These are phyloP conservation scores for Lipomyces kockii DNA, from an alignment of 805 yeast genomes.

Conservation along the genomic window DNA sequence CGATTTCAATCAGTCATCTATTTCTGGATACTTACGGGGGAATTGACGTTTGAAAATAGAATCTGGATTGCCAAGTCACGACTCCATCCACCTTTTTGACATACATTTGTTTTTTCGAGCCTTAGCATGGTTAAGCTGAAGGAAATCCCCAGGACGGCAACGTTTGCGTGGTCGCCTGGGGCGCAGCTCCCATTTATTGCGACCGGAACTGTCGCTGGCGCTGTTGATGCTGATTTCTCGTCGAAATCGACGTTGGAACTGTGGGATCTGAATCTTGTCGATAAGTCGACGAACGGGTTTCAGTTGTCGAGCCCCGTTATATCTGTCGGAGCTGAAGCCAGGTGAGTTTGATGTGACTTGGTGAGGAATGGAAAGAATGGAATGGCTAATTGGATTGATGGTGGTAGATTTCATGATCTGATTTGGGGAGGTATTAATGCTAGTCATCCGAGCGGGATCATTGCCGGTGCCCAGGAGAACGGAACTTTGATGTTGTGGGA, in stretches of 20 bases:
- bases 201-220: constrained; percentile 95
- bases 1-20: not conserved
- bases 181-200: constrained; percentile 71
- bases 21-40: not conserved
- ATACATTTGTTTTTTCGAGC: not conserved
- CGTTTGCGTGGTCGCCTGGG: constrained; percentile 95
- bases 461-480: constrained; percentile 90
- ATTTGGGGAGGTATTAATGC: constrained; percentile 76
- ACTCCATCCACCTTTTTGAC: not conserved
- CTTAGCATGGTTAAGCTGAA: constrained; percentile 51
- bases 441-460: constrained; percentile 55
- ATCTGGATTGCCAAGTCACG: not conserved
- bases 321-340: constrained; percentile 56
- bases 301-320: constrained; percentile 49
- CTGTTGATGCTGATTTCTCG: constrained; percentile 85
- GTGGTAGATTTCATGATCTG: constrained; percentile 65
- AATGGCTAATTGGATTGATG: constrained; percentile 7
- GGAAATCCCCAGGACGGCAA: constrained; percentile 83
- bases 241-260: constrained; percentile 77
- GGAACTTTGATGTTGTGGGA: constrained; percentile 83
- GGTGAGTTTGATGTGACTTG: constrained; percentile 39
- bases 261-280: constrained; percentile 61
- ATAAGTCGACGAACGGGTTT: constrained; percentile 43
- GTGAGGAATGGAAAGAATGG: not conserved
- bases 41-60: not conserved